Evolutionary conservation across 306 rosid species (phyloP), one percentile per base, ranked within the genome.

Genomic region (Begonia loranthoides): DNA sequence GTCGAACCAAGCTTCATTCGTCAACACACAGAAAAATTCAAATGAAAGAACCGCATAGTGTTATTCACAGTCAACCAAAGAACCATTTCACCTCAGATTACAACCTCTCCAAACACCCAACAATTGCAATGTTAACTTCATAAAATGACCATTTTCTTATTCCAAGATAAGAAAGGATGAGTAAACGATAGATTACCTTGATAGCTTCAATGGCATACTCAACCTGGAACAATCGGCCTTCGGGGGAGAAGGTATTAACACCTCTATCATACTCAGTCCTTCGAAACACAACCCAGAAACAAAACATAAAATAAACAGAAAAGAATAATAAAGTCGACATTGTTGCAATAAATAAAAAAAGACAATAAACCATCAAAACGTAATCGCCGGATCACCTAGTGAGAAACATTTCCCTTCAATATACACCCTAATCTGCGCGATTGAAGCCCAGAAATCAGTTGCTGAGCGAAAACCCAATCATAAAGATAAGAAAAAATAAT

Each of bases 261-360:
- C 95, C 99, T 60, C 95, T 78, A 71, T 90, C 99, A 76, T 90
- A 90, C 80, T 90, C 95, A 24, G 99, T 90, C 76, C 99, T 90
- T 54, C 58, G 60, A 60, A 47, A 41, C 48, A 45, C 63, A 49
- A 34, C 38, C 21, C 50, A 44, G 48, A 65, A 57, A 48, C 8
- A 11, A 60, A 12, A 38, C 60, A 28, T 47, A 46, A 7, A 60
- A 45, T 49, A 34, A 49, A 47, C 13, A 41, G 55, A 17, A 9
- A 40, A 61, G 4, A 47, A 17, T 9, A 12, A n/a, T n/a, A n/a
- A 13, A 3, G 2, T 6, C 28, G 17, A 55, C 22, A 19, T 19
- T 19, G 22, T 49, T 43, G 38, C 40, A 62, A 55, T 52, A 36
- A 11, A 62, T n/a, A 50, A 49, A 17, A 17, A 39, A 15, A 51